Evolutionary conservation across 805 yeast genomes (phyloP).

Genomic region (Clavispora asparagi): DNA sequence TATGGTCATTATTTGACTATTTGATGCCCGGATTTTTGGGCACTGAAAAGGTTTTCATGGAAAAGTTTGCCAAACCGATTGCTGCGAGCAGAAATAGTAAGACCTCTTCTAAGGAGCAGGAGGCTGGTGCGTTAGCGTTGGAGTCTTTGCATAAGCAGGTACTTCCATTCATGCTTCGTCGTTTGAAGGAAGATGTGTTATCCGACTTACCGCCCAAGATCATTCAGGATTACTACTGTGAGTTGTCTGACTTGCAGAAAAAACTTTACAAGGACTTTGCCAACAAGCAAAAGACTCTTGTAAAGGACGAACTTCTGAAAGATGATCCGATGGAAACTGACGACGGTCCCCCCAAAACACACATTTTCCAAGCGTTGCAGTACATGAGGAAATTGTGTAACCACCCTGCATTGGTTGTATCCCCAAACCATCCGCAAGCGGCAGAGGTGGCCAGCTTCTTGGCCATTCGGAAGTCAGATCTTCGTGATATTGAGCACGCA

Average conservation of each 20-base stretch:
- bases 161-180: conserved; percentile 90
- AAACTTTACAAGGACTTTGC: conserved; percentile 87
- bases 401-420: conserved; percentile 87
- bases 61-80: conserved; percentile 95
- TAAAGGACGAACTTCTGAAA: conserved; percentile 53
- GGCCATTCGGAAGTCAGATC: conserved; percentile 48
- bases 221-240: conserved; percentile 97
- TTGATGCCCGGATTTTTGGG: conserved; percentile 99
- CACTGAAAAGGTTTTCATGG: conserved; percentile 88
- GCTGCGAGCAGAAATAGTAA: conserved; percentile 89
- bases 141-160: conserved; percentile 97
- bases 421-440: conserved; percentile 78
- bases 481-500: conserved; percentile 77
- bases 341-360: conserved; percentile 63
- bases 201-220: conserved; percentile 97
- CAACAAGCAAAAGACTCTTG: conserved; percentile 69
- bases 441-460: conserved; percentile 61
- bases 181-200: conserved; percentile 92
- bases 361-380: conserved; percentile 94
- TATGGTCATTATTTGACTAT: conserved; percentile 97
- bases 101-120: conserved; percentile 89
- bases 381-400: conserved; percentile 96
- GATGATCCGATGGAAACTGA: conserved; percentile 27
- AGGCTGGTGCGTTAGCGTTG: conserved; percentile 91
- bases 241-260: conserved; percentile 84